A percentile compares a stretch with the other conserved stretches of the same genome.
phyloP scores from a whole-genome alignment of 345 rosid species.

The Viola odorata region DNA sequence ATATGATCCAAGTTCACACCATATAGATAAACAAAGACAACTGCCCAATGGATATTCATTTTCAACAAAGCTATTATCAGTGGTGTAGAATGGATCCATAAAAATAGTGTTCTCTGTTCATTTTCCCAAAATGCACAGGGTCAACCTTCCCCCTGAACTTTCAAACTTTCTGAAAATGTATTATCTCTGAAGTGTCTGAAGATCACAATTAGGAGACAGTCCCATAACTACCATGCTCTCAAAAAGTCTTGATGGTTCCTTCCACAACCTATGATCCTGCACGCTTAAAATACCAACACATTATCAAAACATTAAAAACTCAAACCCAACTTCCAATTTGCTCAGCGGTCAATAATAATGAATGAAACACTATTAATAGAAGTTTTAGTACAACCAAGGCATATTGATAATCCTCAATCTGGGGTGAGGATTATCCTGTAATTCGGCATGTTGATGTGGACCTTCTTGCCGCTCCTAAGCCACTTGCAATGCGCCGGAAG shows the following conservation, averaged over 20 bases:
- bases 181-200: constrained; percentile 68
- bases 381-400: no score
- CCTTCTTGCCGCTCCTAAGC: no score
- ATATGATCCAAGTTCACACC: neutral
- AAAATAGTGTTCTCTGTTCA: neutral
- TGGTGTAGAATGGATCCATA: no score
- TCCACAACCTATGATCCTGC: constrained; percentile 79
- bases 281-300: constrained; percentile 15
- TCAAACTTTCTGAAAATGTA: constrained; percentile 48
- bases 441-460: no score
- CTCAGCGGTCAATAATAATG: no score
- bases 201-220: constrained; percentile 85
- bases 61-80: no score
- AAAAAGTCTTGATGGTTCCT: constrained; percentile 78
- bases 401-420: constrained; percentile 68
- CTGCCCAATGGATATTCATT: no score
- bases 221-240: constrained; percentile 96
- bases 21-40: neutral
- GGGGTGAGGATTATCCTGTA: no score
- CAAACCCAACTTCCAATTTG: no score
- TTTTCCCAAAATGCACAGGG: neutral
- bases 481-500: no score
- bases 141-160: constrained; percentile 39
- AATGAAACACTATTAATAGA: no score
- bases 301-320: no score